Conservation (phyloP, 2,329 filamentous ascomycete species). For the Myriosclerotinia duriaeana region DNA sequence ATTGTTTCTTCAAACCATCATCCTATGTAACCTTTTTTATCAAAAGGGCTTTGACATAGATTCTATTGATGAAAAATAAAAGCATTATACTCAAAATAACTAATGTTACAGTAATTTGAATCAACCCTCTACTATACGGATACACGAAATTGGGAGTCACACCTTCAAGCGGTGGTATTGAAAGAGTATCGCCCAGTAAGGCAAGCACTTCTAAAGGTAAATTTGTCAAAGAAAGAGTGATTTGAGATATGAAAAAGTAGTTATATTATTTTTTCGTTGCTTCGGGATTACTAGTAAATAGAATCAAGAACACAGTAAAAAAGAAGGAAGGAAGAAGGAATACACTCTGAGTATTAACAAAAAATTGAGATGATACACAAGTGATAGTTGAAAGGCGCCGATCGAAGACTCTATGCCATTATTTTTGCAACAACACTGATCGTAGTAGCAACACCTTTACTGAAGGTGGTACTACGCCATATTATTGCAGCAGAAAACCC, state of each 20-base stretch:
- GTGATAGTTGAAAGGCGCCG: not conserved
- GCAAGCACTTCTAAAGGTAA: not conserved
- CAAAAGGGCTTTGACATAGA: not conserved
- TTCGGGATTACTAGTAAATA: not conserved
- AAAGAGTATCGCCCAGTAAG: not conserved
- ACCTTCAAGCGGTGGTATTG: conserved; percentile 6
- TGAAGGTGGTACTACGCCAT: not conserved
- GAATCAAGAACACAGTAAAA: not conserved
- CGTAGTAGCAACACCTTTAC: not conserved
- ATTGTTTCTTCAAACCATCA: conserved; percentile 8
- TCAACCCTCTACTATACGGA: not conserved
- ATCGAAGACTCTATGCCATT: not conserved
- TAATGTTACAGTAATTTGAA: not conserved
- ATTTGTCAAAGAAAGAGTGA: not conserved
- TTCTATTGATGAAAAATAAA: conserved; percentile 8
- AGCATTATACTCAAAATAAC: not conserved
- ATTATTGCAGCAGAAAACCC: too few species aligned
- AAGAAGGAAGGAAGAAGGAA: not conserved
- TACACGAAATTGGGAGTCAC: not conserved
- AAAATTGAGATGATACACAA: not conserved
- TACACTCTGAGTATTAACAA: not conserved
- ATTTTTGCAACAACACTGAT: not conserved
- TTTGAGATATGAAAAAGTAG: not conserved
- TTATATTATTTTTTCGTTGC: not conserved
- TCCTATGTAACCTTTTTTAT: conserved; percentile 2